Base-by-base conservation (phyloP, 2,329 filamentous ascomycete genomes). In the Mycosphaerella arachidis region DNA sequence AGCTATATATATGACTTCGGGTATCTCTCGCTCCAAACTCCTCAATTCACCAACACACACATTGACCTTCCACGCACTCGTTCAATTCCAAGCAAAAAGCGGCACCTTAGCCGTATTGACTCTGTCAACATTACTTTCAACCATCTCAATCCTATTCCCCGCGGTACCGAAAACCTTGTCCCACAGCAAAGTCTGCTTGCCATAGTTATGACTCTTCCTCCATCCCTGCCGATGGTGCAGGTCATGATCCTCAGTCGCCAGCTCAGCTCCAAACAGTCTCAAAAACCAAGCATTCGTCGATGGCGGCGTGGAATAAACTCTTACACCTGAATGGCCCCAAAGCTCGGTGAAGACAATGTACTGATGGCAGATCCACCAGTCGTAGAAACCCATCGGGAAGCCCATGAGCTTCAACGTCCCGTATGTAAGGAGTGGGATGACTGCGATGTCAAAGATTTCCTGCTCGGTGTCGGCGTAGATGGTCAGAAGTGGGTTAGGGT, bases 301-400 rank as follows among this genome's bases (percentile, higher is more conserved):
- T 0, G 77, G 75, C 0, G 74, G 69, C 0, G 68, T 71, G 0
- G 70, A 65, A 40, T 73, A 69, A 6, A 79, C 46, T 3, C 77
- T 73, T 8, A 79, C 61, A 2, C 76, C 76, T 35, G 72, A 75
- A 55, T 78, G 76, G 1, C 76, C 76, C 30, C 68, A 63, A 1
- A 77, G 50, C 54, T 78, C 76, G 6, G 75, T 68, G 65, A 73
- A 79, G 6, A 76, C 69, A n/a, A 79, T 67, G 50, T 78, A 80
- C 54, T 76, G 70, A 51, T 78, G 74, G 63, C 77, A 79, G 9
- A 80, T 62, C 77, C 77, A 80, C 76, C 75, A 77, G 43, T 79
- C 77, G 50, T 77, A 78, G 60, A 80, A 80, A 0, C 75, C 76
- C 73, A 79, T 75, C 0, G 76, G 77, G 12, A 79, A 55, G 0